These are phyloP conservation scores for Coprinellus micaceus DNA, from an alignment of 768 basidiomycete genomes.

Conservation along the genomic window DNA sequence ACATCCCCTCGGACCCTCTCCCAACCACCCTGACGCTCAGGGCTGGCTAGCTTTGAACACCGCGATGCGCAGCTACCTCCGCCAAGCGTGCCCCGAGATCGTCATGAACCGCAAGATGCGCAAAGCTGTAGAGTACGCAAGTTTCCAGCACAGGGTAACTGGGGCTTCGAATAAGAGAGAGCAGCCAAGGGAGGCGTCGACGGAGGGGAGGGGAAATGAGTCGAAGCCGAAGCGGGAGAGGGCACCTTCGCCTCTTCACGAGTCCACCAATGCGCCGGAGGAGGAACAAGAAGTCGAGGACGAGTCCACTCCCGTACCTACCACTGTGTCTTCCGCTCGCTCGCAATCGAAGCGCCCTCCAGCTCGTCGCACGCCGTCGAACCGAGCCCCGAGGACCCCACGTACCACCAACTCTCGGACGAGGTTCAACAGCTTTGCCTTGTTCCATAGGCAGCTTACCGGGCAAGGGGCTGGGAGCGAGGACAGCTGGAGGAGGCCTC, in stretches of 20 bases:
- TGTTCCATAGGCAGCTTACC: neutral
- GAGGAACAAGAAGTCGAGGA: too few species aligned
- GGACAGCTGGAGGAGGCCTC: too few species aligned
- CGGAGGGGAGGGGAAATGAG: too few species aligned
- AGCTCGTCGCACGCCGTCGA: neutral
- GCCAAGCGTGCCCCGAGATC: neutral
- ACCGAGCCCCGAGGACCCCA: neutral
- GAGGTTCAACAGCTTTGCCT: neutral
- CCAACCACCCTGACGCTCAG: neutral
- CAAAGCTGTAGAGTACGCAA: neutral
- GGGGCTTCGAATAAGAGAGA: neutral
- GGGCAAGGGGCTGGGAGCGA: neutral
- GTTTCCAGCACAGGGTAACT: neutral
- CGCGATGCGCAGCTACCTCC: neutral
- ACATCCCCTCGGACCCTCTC: too few species aligned
- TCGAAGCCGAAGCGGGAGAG: too few species aligned
- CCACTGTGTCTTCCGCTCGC: neutral
- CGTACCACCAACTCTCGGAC: too few species aligned
- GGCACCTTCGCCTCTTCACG: too few species aligned
- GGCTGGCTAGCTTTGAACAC: neutral
- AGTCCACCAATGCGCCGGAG: too few species aligned
- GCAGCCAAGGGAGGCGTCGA: too few species aligned
- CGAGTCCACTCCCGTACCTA: too few species aligned
- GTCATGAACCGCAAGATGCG: neutral
- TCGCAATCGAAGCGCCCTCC: neutral